phyloP scores from a whole-genome alignment of 1,284 basidiomycete genomes.

The Ceratobasidium papillatum region DNA sequence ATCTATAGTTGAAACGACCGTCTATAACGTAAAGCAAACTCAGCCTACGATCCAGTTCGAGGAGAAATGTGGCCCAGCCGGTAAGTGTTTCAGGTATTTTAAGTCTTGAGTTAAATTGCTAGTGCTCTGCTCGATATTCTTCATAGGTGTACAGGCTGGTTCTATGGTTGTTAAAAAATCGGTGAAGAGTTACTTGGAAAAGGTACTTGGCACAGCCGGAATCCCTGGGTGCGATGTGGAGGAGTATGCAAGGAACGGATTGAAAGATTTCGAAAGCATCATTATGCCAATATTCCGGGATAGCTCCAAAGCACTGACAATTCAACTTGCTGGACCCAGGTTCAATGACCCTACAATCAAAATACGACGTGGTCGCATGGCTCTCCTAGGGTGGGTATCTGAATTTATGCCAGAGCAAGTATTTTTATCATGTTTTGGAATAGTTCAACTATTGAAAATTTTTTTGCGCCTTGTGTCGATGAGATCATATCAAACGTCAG shows the following conservation, averaged over 20 bases:
- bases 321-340: background rate
- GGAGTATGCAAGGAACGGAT: slow-evolving; percentile 9
- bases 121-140: no score
- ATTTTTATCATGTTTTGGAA: background rate
- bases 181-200: background rate
- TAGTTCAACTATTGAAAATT: slow-evolving; percentile 5
- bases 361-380: slow-evolving; percentile 17
- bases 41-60: slow-evolving; percentile 33
- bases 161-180: slow-evolving; percentile 28
- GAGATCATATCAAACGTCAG: slow-evolving; percentile 18
- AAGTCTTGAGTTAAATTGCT: background rate
- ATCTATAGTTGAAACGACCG: slow-evolving; percentile 45
- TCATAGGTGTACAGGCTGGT: slow-evolving; percentile 38
- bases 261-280: slow-evolving; percentile 34
- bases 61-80: slow-evolving; percentile 32
- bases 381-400: slow-evolving; percentile 14
- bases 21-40: slow-evolving; percentile 38
- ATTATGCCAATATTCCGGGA: slow-evolving; percentile 24
- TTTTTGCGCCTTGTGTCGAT: slow-evolving; percentile 31
- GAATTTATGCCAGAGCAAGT: background rate
- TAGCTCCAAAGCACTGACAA: background rate
- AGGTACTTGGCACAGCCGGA: background rate
- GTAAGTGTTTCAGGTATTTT: slow-evolving; percentile 10
- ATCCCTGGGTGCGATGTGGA: background rate
- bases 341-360: slow-evolving; percentile 6